Evolutionary conservation across 306 rosid species (phyloP).

Genomic region (Fagus crenata): DNA sequence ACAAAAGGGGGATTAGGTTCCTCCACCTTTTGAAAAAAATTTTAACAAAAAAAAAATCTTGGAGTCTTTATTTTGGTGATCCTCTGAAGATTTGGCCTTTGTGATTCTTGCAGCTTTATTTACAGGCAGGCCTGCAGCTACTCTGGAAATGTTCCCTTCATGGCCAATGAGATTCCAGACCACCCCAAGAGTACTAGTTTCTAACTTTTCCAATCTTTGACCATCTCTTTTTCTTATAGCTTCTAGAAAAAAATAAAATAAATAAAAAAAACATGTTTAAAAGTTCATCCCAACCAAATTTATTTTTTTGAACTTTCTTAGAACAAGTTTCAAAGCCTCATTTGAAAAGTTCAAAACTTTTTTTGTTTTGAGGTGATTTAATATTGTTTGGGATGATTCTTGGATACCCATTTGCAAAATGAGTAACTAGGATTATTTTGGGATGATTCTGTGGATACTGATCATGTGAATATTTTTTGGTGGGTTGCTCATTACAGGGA

Average conservation of each 20-base stretch:
- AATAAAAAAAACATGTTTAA: conserved; percentile 17
- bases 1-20: conserved; percentile 64
- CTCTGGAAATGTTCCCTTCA: conserved; percentile 99
- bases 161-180: conserved; percentile 95
- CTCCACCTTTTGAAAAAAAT: conserved; percentile 25
- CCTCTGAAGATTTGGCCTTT: conserved; percentile 50
- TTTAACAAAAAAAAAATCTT: conserved; percentile 7
- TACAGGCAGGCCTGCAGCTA: conserved; percentile 84
- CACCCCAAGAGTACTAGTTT: conserved; percentile 52
- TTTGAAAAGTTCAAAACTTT: conserved; percentile 10
- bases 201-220: conserved; percentile 42
- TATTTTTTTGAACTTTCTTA: neutral
- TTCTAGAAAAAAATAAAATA: neutral
- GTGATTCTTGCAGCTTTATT: conserved; percentile 74
- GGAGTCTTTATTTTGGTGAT: conserved; percentile 45
- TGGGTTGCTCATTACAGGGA: conserved; percentile 48
- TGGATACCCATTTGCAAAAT: conserved; percentile 17
- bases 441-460: conserved; percentile 8
- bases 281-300: neutral
- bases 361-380: neutral
- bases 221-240: conserved; percentile 28
- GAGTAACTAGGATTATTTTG: neutral
- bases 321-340: conserved; percentile 9
- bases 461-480: conserved; percentile 16
- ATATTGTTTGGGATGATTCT: conserved; percentile 6